Evolutionary conservation across 139 green algal genomes (phyloP), one percentile per base, ranked within the genome.

Genomic region (Marvania coccoides): DNA sequence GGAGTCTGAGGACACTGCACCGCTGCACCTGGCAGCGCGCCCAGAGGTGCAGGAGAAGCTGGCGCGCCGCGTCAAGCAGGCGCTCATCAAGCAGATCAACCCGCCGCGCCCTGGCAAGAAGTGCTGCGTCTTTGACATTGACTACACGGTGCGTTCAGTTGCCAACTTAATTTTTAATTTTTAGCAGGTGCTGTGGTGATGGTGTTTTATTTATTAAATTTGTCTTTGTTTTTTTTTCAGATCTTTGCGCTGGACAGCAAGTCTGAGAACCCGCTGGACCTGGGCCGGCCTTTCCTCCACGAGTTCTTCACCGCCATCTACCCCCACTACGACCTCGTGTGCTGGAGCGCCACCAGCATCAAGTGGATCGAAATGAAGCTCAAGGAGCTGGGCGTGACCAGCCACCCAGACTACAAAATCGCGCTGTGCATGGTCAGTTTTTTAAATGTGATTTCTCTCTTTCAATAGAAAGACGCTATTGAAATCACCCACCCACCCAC

Each of bases 61-160:
- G 47, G 39, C 30, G 23, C 47, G 65, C 4, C 53, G 72, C 33
- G 67, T 79, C 29, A 26, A 30, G 5, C 24, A 26, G 36, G 58
- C 37, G 13, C n/a, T 51, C 4, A 47, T 67, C 33, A 74, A 74
- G 40, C 58, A 58, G 6, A 47, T 95, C 14, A 87, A 91, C 26
- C 68, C 80, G 34, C 88, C 91, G 1, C 74, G 91, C 1, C 51
- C 66, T 2, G 92, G 91, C 28, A 96, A 95, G 70, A 97, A 96
- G 76, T 85, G 82, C 34, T 62, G 95, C 0, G 91, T 98, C 15
- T 75, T 96, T 23, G 93, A 99, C 76, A 98, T 99, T 54, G 91
- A 97, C 74, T 96, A 97, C 84, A 96, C 90, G 38, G n/a, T n/a
- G n/a, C n/a, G n/a, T n/a, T n/a, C n/a, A n/a, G n/a, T n/a, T n/a